phyloP scores from a whole-genome alignment of 2,329 filamentous ascomycete species.

The Aspergillus hortae region DNA sequence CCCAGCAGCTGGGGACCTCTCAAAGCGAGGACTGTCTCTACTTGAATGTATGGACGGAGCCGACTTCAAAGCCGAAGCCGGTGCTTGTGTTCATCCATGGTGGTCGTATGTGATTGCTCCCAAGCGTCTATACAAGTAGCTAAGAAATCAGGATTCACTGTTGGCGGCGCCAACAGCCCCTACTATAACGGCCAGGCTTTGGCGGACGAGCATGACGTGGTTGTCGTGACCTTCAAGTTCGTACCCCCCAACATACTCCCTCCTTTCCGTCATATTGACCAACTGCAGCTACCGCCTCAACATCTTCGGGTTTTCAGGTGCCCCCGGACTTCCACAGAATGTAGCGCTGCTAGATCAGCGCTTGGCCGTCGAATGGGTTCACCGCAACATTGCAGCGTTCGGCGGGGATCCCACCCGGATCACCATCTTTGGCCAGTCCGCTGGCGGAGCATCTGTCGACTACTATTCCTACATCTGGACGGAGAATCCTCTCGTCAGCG shows the following conservation, averaged over 20 bases:
- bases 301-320: slow-evolving; percentile 42
- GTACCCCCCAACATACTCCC: neutral
- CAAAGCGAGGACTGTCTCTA: slow-evolving; percentile 36
- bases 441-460: slow-evolving; percentile 33
- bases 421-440: slow-evolving; percentile 47
- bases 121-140: no score
- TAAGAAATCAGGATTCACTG: slow-evolving; percentile 28
- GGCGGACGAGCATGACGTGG: slow-evolving; percentile 35
- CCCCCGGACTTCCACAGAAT: slow-evolving; percentile 36
- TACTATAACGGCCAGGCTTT: slow-evolving; percentile 37
- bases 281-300: slow-evolving; percentile 33
- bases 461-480: slow-evolving; percentile 31
- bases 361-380: slow-evolving; percentile 51
- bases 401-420: slow-evolving; percentile 49
- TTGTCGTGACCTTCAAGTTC: slow-evolving; percentile 42
- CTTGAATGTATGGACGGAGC: slow-evolving; percentile 31
- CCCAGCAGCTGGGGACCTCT: slow-evolving; percentile 16
- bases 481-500: slow-evolving; percentile 35
- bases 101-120: slow-evolving; percentile 26
- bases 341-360: slow-evolving; percentile 54
- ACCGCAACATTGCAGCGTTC: slow-evolving; percentile 49
- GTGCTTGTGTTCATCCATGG: slow-evolving; percentile 43
- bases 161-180: slow-evolving; percentile 33
- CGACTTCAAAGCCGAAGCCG: slow-evolving; percentile 23
- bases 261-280: neutral